These are phyloP conservation scores for Scleromitrula shiraiana DNA, from an alignment of 2,329 filamentous ascomycete genomes.

Conservation along the genomic window DNA sequence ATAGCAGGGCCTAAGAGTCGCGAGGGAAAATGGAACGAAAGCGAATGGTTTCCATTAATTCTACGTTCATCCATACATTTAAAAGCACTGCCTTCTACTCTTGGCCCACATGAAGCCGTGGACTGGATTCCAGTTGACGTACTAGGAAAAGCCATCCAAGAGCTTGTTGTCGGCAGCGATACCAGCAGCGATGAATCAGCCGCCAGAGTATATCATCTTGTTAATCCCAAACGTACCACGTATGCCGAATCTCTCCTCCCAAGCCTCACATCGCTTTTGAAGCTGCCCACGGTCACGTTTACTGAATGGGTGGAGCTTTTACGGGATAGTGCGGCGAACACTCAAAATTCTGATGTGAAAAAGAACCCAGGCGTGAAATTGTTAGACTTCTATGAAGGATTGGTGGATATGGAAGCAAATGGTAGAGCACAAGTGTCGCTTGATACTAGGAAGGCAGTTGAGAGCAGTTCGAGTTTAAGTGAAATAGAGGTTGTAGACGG, in stretches of 20 bases:
- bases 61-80: neutral
- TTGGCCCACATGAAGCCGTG: slow-evolving; percentile 16
- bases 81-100: neutral
- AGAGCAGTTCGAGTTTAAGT: neutral
- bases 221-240: neutral
- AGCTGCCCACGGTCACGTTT: neutral
- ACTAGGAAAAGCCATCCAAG: neutral
- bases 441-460: neutral
- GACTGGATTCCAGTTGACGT: neutral
- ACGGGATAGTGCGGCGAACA: neutral
- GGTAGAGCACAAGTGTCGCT: neutral
- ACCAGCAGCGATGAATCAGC: neutral
- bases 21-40: neutral
- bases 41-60: neutral
- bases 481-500: neutral
- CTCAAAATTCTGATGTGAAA: neutral
- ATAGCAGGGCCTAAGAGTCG: slow-evolving; percentile 31
- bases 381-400: neutral
- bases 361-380: slow-evolving; percentile 1
- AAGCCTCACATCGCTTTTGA: neutral
- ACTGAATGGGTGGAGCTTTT: neutral
- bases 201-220: neutral
- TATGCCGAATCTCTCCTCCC: neutral
- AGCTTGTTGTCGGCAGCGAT: neutral
- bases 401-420: neutral